These are phyloP conservation scores for Pyrenochaeta sp. DNA, from an alignment of 2,329 filamentous ascomycete species.

Conservation along the genomic window DNA sequence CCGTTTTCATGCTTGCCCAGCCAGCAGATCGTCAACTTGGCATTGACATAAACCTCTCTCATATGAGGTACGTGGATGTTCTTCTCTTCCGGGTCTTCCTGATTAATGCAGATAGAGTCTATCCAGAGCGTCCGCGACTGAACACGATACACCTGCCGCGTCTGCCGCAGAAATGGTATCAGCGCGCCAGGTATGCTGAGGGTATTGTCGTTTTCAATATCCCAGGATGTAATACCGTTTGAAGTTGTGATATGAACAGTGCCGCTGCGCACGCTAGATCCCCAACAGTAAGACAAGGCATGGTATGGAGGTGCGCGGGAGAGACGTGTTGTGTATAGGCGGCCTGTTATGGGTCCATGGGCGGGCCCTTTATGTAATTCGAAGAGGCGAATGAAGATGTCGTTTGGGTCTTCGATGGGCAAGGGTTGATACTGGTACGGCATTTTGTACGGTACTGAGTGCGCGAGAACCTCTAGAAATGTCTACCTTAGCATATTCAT, in stretches of 20 bases:
- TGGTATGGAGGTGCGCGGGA: constrained; percentile 7
- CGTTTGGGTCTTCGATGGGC: neutral
- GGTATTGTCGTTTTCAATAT: constrained; percentile 1
- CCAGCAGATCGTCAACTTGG: constrained; percentile 9
- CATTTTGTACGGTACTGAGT: too few relatives aligned
- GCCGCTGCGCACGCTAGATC: neutral
- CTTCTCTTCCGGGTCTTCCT: constrained; percentile 10
- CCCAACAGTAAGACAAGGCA: constrained; percentile 9
- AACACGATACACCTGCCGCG: neutral
- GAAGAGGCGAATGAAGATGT: constrained; percentile 11
- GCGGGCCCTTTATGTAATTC: constrained; percentile 2
- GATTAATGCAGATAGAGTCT: constrained; percentile 16
- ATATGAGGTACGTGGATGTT: constrained; percentile 11
- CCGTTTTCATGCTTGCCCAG: constrained; percentile 5
- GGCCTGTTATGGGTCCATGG: constrained; percentile 3
- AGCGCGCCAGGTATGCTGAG: constrained; percentile 7
- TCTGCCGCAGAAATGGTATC: constrained; percentile 12
- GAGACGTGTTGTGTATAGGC: constrained; percentile 3
- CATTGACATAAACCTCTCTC: constrained; percentile 6
- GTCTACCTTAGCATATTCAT: too few relatives aligned
- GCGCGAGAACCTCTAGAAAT: too few relatives aligned
- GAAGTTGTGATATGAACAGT: neutral
- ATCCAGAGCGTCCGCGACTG: constrained; percentile 7
- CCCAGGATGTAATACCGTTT: neutral
- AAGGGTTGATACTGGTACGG: constrained; percentile 4